These are phyloP conservation scores for Aureobasidium sp. DNA, from an alignment of 2,329 filamentous ascomycete species.

Conservation along the genomic window DNA sequence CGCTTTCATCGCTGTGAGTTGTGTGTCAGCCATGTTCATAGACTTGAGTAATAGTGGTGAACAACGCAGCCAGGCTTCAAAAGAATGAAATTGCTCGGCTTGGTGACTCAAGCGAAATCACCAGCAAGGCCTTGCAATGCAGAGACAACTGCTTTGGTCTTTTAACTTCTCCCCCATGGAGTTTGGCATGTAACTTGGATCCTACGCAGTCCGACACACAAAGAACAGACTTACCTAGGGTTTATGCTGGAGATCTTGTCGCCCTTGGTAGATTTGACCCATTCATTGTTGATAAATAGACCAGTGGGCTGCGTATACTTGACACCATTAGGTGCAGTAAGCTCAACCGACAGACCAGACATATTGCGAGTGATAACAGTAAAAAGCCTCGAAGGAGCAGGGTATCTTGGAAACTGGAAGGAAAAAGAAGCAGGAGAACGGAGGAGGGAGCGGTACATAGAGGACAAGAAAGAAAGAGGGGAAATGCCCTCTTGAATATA, in stretches of 20 bases:
- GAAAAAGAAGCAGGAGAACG: not conserved
- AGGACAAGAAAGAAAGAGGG: not conserved
- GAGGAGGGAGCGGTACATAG: conserved; percentile 5
- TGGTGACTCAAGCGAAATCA: too few relatives aligned
- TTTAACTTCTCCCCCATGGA: not conserved
- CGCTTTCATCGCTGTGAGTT: not conserved
- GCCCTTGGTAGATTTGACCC: not conserved
- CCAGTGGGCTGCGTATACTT: not conserved
- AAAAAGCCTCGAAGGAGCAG: conserved; percentile 1
- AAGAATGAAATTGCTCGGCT: too few relatives aligned
- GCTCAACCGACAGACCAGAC: not conserved
- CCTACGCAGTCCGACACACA: not conserved
- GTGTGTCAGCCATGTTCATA: not conserved
- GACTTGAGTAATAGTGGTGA: too few relatives aligned
- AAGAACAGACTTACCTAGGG: conserved; percentile 46
- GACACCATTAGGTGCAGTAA: not conserved
- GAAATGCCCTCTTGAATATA: not conserved
- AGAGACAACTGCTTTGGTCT: not conserved
- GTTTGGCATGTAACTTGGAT: not conserved
- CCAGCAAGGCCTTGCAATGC: not conserved
- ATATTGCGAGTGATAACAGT: conserved; percentile 3
- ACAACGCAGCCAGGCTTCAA: too few relatives aligned
- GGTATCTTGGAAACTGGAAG: conserved; percentile 3
- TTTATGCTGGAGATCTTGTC: conserved; percentile 40
- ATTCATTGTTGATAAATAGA: not conserved